Evolutionary conservation across 805 yeast species (phyloP).

Genomic region (Wickerhamomyces queroliae): DNA sequence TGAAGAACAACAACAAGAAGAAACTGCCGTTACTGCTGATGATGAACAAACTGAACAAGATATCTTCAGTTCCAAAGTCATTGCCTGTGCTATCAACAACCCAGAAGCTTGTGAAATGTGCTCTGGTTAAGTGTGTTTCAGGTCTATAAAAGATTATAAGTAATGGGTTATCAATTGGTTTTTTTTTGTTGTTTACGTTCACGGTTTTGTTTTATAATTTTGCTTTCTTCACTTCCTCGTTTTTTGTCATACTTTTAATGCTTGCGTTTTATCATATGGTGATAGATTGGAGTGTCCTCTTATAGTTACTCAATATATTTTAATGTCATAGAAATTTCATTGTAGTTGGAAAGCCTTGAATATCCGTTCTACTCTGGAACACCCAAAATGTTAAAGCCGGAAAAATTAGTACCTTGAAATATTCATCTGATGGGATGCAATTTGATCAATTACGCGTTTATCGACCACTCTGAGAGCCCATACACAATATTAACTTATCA

Average conservation of each 20-base stretch:
- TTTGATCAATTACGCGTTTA: too few relatives aligned
- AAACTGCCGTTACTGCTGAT: slow-evolving; percentile 24
- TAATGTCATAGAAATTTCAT: too few relatives aligned
- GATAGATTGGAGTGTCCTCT: too few relatives aligned
- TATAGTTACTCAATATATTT: too few relatives aligned
- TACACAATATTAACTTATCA: too few relatives aligned
- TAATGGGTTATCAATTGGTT: neutral
- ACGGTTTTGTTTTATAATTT: neutral
- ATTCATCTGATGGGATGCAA: too few relatives aligned
- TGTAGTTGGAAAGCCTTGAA: too few relatives aligned
- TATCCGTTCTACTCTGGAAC: too few relatives aligned
- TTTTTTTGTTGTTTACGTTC: neutral
- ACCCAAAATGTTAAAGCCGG: too few relatives aligned
- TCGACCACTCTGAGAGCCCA: neutral
- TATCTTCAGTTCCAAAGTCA: slow-evolving; percentile 86
- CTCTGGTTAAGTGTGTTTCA: slow-evolving; percentile 60
- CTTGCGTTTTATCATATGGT: too few relatives aligned
- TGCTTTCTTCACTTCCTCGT: neutral
- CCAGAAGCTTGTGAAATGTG: slow-evolving; percentile 99
- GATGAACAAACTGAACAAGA: slow-evolving; percentile 54
- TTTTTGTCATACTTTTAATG: too few relatives aligned
- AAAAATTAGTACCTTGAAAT: too few relatives aligned
- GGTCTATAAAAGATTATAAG: slow-evolving; percentile 2
- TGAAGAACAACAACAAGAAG: slow-evolving; percentile 10
- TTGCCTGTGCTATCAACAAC: slow-evolving; percentile 95